These are phyloP conservation scores for Trichosporon faecale DNA, from an alignment of 1,284 basidiomycete genomes.

Conservation along the genomic window DNA sequence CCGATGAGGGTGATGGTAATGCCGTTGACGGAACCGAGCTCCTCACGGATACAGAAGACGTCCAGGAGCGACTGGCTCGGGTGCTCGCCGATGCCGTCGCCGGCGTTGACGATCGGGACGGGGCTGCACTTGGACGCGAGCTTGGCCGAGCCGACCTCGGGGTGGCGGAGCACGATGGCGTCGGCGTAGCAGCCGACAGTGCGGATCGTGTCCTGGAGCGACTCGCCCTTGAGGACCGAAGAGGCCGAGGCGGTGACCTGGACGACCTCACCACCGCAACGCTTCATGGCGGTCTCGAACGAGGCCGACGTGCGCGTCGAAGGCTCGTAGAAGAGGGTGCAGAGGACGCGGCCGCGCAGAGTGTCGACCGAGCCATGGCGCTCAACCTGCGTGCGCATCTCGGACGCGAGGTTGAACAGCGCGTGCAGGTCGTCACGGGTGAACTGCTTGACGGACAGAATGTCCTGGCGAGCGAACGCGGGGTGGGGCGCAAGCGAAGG, in stretches of 20 bases:
- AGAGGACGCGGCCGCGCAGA: constrained; percentile 84
- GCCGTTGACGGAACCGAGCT: constrained; percentile 96
- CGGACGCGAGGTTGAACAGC: constrained; percentile 90
- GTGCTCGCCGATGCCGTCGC: constrained; percentile 96
- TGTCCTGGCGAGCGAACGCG: constrained; percentile 80
- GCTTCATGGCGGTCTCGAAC: constrained; percentile 99
- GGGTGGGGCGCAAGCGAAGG: constrained; percentile 60
- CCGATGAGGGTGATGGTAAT: constrained; percentile 90
- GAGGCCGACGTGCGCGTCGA: constrained; percentile 93
- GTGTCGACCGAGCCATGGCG: constrained; percentile 85
- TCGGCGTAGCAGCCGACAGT: constrained; percentile 96
- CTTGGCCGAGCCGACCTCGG: constrained; percentile 86
- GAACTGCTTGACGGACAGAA: constrained; percentile 93
- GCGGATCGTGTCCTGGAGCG: constrained; percentile 86
- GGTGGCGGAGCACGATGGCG: constrained; percentile 91
- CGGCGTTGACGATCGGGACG: constrained; percentile 93
- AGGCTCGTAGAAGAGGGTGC: constrained; percentile 97
- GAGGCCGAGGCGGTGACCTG: constrained; percentile 76
- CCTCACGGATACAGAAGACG: constrained; percentile 95
- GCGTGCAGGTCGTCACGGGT: constrained; percentile 85
- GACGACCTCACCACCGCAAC: constrained; percentile 93
- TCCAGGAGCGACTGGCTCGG: constrained; percentile 94
- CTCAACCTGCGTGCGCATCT: constrained; percentile 95
- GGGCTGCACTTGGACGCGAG: constrained; percentile 90
- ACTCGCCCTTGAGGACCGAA: constrained; percentile 93